phyloP scores from a whole-genome alignment of 2,329 filamentous ascomycete species.

The Colletotrichum cuscutae region DNA sequence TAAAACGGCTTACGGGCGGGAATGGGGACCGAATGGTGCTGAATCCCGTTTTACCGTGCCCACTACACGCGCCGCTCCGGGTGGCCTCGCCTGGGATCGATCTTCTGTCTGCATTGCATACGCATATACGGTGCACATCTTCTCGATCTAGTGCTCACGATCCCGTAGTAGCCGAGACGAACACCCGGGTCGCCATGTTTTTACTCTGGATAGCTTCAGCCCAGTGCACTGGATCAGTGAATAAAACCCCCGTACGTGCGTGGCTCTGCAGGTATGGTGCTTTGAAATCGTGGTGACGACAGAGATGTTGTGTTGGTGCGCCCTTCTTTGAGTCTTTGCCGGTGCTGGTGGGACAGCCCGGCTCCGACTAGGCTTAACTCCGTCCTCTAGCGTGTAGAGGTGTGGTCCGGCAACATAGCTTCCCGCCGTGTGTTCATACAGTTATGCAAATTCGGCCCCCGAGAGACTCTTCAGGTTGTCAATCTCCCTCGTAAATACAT shows the following conservation, averaged over 20 bases:
- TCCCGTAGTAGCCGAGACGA: neutral
- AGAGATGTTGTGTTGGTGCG: neutral
- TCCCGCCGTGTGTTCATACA: neutral
- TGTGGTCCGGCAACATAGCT: neutral
- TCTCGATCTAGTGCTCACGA: neutral
- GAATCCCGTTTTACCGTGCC: neutral
- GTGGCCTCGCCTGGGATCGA: neutral
- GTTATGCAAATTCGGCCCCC: neutral
- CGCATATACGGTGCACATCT: neutral
- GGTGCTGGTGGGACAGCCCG: neutral
- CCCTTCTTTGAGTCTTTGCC: neutral
- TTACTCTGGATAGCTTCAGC: neutral
- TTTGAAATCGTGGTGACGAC: neutral
- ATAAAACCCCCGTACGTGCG: neutral
- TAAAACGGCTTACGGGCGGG: neutral
- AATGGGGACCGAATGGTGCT: neutral
- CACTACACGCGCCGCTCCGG: neutral
- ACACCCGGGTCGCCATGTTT: neutral
- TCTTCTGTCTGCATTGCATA: neutral
- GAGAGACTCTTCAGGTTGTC: neutral
- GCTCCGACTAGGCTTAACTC: neutral
- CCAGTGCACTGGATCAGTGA: neutral
- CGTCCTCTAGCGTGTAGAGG: neutral
- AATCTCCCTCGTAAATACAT: neutral
- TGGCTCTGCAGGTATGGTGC: neutral